A percentile compares a stretch with the other conserved stretches of the same genome.
phyloP scores from a whole-genome alignment of 2,329 filamentous ascomycete genomes.

The Didymella pomorum region DNA sequence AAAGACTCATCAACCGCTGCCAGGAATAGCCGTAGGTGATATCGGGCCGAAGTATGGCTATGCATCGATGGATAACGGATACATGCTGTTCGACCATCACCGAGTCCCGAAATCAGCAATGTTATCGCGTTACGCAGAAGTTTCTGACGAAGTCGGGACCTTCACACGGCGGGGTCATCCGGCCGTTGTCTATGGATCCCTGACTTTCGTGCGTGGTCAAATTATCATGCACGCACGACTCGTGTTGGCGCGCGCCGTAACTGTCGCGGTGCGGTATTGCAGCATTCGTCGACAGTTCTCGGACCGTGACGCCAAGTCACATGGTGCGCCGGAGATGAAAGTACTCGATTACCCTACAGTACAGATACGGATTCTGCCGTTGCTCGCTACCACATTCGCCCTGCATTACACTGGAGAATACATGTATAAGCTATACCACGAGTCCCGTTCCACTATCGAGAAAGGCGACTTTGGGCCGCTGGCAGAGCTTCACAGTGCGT shows the following conservation, averaged over 20 bases:
- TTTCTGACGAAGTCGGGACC: constrained; percentile 56
- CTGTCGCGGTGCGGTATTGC: constrained; percentile 61
- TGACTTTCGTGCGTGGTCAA: constrained; percentile 58
- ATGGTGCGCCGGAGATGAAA: constrained; percentile 50
- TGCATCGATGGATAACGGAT: constrained; percentile 62
- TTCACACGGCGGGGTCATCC: constrained; percentile 59
- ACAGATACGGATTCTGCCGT: constrained; percentile 62
- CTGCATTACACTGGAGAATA: constrained; percentile 58
- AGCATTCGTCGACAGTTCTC: constrained; percentile 60
- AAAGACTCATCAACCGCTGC: constrained; percentile 57
- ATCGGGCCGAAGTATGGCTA: constrained; percentile 66
- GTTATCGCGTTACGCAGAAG: constrained; percentile 58
- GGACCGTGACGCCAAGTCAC: constrained; percentile 56
- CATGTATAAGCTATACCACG: constrained; percentile 60
- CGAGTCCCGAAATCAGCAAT: constrained; percentile 59
- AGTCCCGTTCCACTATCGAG: constrained; percentile 57
- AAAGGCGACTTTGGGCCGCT: constrained; percentile 59
- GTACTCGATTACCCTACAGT: constrained; percentile 64
- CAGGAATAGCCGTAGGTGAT: constrained; percentile 61
- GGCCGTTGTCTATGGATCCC: constrained; percentile 59
- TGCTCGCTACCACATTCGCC: constrained; percentile 62
- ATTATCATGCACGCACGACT: constrained; percentile 62
- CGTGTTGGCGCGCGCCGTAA: constrained; percentile 62
- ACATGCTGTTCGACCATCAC: constrained; percentile 61
- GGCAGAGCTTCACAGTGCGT: constrained; percentile 63